These are phyloP conservation scores for Cicer cuneatum DNA, from an alignment of 306 rosid species.

Conservation along the genomic window DNA sequence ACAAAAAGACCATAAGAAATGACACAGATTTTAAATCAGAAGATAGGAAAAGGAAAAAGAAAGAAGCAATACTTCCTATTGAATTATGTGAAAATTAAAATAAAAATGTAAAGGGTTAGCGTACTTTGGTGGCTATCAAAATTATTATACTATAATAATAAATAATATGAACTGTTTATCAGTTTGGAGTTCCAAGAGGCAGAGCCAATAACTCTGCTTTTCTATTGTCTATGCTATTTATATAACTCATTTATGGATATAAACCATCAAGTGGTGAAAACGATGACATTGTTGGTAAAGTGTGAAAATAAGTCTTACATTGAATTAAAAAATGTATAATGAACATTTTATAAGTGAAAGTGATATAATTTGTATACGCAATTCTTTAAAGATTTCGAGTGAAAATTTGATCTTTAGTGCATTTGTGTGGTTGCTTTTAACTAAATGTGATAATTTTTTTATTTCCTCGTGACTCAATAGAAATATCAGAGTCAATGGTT, in stretches of 20 bases:
- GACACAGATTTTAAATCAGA: constrained; percentile 19
- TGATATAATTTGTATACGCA: no score
- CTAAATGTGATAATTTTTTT: no score
- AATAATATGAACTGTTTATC: constrained; percentile 19
- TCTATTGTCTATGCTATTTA: background rate
- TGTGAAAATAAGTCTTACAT: no score
- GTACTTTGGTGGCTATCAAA: constrained; percentile 43
- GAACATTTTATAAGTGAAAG: no score
- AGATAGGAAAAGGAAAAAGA: constrained; percentile 29
- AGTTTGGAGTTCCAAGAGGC: constrained; percentile 43
- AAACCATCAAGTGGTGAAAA: constrained; percentile 23
- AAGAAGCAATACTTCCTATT: constrained; percentile 31
- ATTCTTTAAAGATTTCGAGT: no score
- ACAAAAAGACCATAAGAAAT: constrained; percentile 41
- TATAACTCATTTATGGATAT: constrained; percentile 31
- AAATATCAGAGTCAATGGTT: no score
- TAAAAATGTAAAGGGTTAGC: constrained; percentile 31
- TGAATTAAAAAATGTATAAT: no score
- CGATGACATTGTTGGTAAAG: background rate
- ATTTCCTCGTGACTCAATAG: no score
- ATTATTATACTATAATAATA: constrained; percentile 11
- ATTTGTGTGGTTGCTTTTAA: no score
- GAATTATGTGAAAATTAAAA: constrained; percentile 29
- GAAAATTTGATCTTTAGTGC: accelerated
- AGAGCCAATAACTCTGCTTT: constrained; percentile 21